Conservation (phyloP, 352 stramenopile species). For the Globisporangium barbulae region DNA sequence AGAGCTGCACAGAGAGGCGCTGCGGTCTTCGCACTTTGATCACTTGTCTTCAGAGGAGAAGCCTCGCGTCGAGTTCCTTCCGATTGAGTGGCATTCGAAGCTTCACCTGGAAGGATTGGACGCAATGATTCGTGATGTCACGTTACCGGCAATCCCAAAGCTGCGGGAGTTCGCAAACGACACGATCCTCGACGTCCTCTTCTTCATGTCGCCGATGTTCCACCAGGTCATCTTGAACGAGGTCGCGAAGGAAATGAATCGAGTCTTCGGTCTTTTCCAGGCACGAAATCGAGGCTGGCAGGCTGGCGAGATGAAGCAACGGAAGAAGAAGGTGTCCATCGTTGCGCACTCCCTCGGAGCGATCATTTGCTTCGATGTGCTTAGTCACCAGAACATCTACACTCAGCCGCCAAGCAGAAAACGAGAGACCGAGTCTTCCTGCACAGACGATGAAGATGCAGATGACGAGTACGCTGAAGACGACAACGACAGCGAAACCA, state of each 20-base stretch:
- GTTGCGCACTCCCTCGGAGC: slow-evolving; percentile 86
- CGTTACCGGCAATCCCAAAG: slow-evolving; percentile 86
- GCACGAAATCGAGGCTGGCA: slow-evolving; percentile 54
- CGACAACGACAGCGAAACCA: slow-evolving; percentile 34
- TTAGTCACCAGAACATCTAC: slow-evolving; percentile 65
- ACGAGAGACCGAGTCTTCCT: slow-evolving; percentile 18
- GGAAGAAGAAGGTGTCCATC: slow-evolving; percentile 81
- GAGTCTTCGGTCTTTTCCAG: slow-evolving; percentile 77
- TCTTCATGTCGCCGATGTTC: slow-evolving; percentile 92
- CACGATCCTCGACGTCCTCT: slow-evolving; percentile 89
- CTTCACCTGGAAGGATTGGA: slow-evolving; percentile 77
- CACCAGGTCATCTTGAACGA: slow-evolving; percentile 91
- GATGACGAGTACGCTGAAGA: slow-evolving; percentile 35
- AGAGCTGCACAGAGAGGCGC: slow-evolving; percentile 59
- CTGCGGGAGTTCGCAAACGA: slow-evolving; percentile 92
- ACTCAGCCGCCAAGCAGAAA: slow-evolving; percentile 28
- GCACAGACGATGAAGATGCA: slow-evolving; percentile 17
- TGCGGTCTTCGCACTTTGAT: slow-evolving; percentile 69
- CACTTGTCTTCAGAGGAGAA: slow-evolving; percentile 30
- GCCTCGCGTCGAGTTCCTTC: slow-evolving; percentile 68
- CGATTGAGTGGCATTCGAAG: slow-evolving; percentile 88
- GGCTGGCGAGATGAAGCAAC: slow-evolving; percentile 16
- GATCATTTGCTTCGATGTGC: slow-evolving; percentile 92
- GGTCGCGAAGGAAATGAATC: slow-evolving; percentile 91
- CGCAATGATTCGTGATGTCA: slow-evolving; percentile 68